Percentiles rank a stretch among this genome's conserved stretches.
Conservation (phyloP, 768 basidiomycete species). For the Lentinula edodes region DNA sequence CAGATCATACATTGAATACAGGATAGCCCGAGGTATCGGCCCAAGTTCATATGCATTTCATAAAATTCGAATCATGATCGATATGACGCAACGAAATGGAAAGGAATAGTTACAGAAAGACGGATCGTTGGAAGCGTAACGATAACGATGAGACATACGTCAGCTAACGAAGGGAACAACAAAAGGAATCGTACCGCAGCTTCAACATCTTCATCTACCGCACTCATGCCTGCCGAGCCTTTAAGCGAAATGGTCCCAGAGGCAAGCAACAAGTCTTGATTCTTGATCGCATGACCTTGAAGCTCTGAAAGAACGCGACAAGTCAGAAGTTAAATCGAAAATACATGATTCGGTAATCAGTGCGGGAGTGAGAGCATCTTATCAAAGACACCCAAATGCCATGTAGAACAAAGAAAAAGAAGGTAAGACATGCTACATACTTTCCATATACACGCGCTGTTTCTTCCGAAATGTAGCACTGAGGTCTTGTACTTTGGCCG, state of each 20-base stretch:
- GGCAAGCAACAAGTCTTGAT: constrained; percentile 88
- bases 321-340: constrained; percentile 11
- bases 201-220: constrained; percentile 86
- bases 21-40: not conserved
- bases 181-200: constrained; percentile 60
- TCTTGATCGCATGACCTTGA: constrained; percentile 97
- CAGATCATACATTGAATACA: not conserved
- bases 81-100: not conserved
- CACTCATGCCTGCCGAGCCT: constrained; percentile 77
- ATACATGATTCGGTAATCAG: constrained; percentile 15
- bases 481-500: constrained; percentile 92
- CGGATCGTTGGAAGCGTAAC: not conserved
- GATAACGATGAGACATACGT: constrained; percentile 7
- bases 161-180: constrained; percentile 10
- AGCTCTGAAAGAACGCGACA: constrained; percentile 49
- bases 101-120: constrained; percentile 5
- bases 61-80: not conserved
- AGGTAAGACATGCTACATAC: constrained; percentile 45
- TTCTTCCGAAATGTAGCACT: constrained; percentile 94
- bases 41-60: not conserved
- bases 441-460: constrained; percentile 97
- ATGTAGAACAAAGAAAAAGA: not conserved
- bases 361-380: constrained; percentile 7
- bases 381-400: constrained; percentile 11
- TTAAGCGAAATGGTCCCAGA: constrained; percentile 80